Evolutionary conservation across 345 rosid genomes (phyloP).

Genomic region (Physaria fendleri): DNA sequence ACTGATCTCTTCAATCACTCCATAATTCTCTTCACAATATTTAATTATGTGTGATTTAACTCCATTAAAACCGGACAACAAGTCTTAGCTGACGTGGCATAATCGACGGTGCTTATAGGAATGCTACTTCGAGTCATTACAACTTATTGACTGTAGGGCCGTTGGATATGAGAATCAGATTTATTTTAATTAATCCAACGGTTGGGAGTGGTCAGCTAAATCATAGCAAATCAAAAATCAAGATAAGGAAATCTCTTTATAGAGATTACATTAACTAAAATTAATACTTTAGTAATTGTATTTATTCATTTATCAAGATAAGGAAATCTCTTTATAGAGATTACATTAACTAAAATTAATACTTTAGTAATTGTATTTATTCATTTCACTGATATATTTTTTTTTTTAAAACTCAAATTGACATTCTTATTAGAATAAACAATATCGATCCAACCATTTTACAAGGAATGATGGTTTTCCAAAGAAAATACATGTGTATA

Average conservation of each 20-base stretch:
- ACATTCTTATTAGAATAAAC: no score
- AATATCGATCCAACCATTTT: no score
- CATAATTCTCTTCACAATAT: no score
- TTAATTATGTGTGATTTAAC: no score
- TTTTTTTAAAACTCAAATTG: no score
- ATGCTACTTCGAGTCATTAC: not conserved
- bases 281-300: not conserved
- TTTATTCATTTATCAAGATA: not conserved
- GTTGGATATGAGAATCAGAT: not conserved
- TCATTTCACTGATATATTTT: no score
- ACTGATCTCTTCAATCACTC: no score
- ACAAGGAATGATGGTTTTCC: no score
- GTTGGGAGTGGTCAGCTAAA: not conserved
- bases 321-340: not conserved
- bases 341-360: not conserved
- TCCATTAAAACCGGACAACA: no score
- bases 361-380: not conserved
- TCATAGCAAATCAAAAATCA: not conserved
- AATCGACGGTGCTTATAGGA: not conserved
- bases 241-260: not conserved
- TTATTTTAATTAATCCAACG: not conserved
- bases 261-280: not conserved
- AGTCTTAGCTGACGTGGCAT: slow-evolving; percentile 10
- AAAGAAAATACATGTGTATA: no score
- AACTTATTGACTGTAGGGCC: not conserved